Evolutionary conservation across 257 asterid genomes (phyloP).

Genomic region (Solanum chmielewskii): DNA sequence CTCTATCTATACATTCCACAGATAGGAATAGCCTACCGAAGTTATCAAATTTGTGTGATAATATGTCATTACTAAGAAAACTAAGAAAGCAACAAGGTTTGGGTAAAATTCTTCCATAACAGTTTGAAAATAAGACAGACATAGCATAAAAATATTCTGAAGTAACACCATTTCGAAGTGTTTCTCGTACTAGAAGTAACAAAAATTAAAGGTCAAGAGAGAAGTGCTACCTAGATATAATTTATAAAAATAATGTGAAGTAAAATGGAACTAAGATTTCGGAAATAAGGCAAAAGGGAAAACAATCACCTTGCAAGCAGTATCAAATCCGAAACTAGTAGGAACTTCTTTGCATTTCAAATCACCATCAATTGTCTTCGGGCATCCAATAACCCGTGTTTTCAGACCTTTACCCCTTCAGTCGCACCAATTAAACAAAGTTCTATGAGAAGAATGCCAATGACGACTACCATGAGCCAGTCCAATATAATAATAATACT

Average conservation of each 20-base stretch:
- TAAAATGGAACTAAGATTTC: neutral
- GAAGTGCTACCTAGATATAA: neutral
- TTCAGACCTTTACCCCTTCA: constrained; percentile 65
- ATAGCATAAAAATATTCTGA: neutral
- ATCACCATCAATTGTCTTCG: constrained; percentile 99
- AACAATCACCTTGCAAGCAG: constrained; percentile 93
- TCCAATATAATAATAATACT: neutral
- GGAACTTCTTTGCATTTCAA: constrained; percentile 94
- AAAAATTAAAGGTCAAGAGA: neutral
- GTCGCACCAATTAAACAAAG: neutral
- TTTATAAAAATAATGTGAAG: neutral
- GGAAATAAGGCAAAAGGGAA: neutral
- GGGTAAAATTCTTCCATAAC: neutral
- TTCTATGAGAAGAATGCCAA: neutral
- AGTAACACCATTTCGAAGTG: neutral
- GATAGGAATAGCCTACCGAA: neutral
- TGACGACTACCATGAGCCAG: neutral
- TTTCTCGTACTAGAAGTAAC: neutral
- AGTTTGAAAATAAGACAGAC: neutral
- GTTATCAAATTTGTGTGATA: neutral
- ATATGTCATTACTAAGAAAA: neutral
- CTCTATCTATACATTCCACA: neutral
- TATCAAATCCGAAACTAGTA: constrained; percentile 91
- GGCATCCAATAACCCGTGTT: constrained; percentile 93
- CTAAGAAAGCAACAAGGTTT: neutral